These are phyloP conservation scores for Camellia oleifera DNA, from an alignment of 179 eudicot species.

Conservation along the genomic window DNA sequence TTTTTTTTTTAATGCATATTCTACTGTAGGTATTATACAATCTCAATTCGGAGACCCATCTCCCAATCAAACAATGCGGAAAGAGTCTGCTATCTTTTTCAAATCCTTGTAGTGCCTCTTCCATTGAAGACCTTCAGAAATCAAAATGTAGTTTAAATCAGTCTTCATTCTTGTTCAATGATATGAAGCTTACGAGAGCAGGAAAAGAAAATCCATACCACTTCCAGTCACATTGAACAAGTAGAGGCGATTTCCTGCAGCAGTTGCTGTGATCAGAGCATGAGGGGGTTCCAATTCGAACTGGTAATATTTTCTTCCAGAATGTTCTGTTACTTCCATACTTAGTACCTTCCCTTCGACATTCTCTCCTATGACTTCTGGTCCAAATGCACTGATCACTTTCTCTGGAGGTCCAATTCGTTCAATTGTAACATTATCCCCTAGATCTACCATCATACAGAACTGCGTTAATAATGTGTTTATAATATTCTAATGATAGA, in stretches of 20 bases:
- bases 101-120: conserved; percentile 85
- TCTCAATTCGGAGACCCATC: neutral
- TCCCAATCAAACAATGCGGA: conserved; percentile 60
- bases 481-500: neutral
- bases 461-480: neutral
- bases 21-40: neutral
- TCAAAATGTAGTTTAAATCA: neutral
- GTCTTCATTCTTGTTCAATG: neutral
- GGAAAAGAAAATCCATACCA: conserved; percentile 42
- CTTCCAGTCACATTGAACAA: conserved; percentile 72
- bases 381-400: conserved; percentile 93
- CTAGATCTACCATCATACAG: conserved; percentile 45
- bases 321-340: conserved; percentile 68
- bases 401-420: conserved; percentile 79
- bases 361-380: conserved; percentile 92
- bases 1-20: neutral
- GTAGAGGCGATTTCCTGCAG: conserved; percentile 96
- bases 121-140: conserved; percentile 83
- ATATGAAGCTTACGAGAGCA: neutral
- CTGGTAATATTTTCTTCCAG: conserved; percentile 87
- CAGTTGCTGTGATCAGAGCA: conserved; percentile 85
- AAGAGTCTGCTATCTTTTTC: conserved; percentile 81
- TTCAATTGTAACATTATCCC: conserved; percentile 70
- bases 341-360: conserved; percentile 89
- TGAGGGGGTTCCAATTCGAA: conserved; percentile 94